Evolutionary conservation across 208 protist species (phyloP), one percentile per base, ranked within the genome.

Genomic region (Leishmania aethiopica): DNA sequence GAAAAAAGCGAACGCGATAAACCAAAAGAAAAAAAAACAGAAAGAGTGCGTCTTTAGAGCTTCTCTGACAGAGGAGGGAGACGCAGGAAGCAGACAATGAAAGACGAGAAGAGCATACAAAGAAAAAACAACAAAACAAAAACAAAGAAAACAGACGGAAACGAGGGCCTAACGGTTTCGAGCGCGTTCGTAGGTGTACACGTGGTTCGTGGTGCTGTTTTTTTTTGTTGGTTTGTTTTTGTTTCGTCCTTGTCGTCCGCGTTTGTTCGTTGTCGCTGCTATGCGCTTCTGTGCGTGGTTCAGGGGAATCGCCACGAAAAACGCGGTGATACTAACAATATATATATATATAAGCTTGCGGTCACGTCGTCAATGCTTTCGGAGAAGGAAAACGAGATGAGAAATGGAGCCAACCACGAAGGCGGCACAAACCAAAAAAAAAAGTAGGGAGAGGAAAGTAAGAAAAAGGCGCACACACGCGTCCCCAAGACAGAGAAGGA

Each of bases 51-150:
- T 25, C 53, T 57, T 22, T 0, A 57, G 53, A 57, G 53, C 19
- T 17, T 15, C 11, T 5, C 13, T 3, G 17, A 57, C 17, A 6
- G 15, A 22, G 5, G 19, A 28, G 0, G 25, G 19, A 59, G 19
- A 59, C 53, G 19, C 7, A 59, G 25, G 53, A 59, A 25, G 53
- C 19, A 28, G 59, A 11, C 22, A 69, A 69, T 32, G 51, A 37
- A 85, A 82, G 71, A 42, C 42, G 62, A 66, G 28, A 32, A 28
- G 22, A 70, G 17, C 45, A 47, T 47, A 3, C 45, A 59, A 28
- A 66, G 10, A 80, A 66, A 81, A 57, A 81, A 79, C 64, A 75
- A 19, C 4, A 47, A 3, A 47, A 3, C 49, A 49, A 62, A 59
- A 45, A 71, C 19, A 71, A 13, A 28, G 59, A 74, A 37, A 69